phyloP scores from a whole-genome alignment of 192 early-diverging fungal species.

The Mortierella claussenii region DNA sequence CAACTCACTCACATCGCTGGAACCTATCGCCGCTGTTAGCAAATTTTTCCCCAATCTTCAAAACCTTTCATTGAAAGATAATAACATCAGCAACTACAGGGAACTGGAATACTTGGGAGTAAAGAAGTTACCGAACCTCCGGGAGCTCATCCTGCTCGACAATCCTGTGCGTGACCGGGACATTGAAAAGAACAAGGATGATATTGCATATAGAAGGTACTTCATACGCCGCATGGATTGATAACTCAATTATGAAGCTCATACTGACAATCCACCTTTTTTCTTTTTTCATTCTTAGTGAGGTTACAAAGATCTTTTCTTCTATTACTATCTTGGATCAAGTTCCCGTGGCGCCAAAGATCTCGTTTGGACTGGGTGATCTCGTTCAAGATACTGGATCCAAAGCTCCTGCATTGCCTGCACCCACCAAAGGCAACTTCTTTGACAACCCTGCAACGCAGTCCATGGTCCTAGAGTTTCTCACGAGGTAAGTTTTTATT shows the following conservation, averaged over 20 bases:
- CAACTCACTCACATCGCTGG: slow-evolving; percentile 40
- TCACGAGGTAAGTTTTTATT: slow-evolving; percentile 31
- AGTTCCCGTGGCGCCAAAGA: slow-evolving; percentile 34
- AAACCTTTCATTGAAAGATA: slow-evolving; percentile 60
- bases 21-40: slow-evolving; percentile 31
- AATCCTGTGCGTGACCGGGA: slow-evolving; percentile 52
- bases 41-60: slow-evolving; percentile 53
- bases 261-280: too few species aligned
- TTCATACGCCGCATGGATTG: too few species aligned
- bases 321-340: slow-evolving; percentile 52
- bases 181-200: slow-evolving; percentile 31
- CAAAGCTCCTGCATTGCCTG: slow-evolving; percentile 15
- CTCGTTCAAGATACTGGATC: neutral
- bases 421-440: slow-evolving; percentile 42
- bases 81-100: slow-evolving; percentile 42
- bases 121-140: slow-evolving; percentile 35
- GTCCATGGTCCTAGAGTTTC: slow-evolving; percentile 50
- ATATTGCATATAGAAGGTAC: slow-evolving; percentile 50
- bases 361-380: slow-evolving; percentile 43
- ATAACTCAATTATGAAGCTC: too few species aligned
- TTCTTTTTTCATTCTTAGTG: slow-evolving; percentile 2
- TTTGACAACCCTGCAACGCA: slow-evolving; percentile 54
- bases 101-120: slow-evolving; percentile 45
- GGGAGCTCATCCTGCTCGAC: slow-evolving; percentile 54
- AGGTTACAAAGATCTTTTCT: slow-evolving; percentile 52